These are phyloP conservation scores for Leucocoprinus leucothites DNA, from an alignment of 768 basidiomycete species.

Conservation along the genomic window DNA sequence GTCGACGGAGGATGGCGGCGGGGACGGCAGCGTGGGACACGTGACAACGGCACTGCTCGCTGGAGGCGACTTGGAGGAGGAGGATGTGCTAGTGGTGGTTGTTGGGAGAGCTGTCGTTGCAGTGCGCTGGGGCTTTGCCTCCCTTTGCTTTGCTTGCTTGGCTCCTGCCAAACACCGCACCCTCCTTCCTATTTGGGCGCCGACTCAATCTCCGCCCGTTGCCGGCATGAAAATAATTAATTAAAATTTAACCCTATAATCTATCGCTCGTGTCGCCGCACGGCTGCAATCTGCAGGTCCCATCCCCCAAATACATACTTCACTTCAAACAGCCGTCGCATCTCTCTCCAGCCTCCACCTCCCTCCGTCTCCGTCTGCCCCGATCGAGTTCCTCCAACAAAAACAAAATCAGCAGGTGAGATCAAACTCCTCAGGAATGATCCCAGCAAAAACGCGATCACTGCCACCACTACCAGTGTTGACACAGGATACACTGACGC, in stretches of 20 bases:
- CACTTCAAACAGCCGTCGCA: slow-evolving; percentile 76
- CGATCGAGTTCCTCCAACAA: slow-evolving; percentile 47
- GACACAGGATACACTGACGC: slow-evolving; percentile 35
- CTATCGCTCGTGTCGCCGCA: slow-evolving; percentile 57
- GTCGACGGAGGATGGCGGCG: background rate
- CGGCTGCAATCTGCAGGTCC: slow-evolving; percentile 86
- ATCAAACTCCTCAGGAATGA: slow-evolving; percentile 86
- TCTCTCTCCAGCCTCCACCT: slow-evolving; percentile 75
- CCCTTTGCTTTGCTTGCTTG: slow-evolving; percentile 10
- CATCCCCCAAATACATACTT: slow-evolving; percentile 81
- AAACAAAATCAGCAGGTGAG: slow-evolving; percentile 88
- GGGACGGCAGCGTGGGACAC: background rate
- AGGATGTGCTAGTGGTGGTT: slow-evolving; percentile 4
- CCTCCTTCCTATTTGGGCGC: slow-evolving; percentile 10
- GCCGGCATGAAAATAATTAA: slow-evolving; percentile 4
- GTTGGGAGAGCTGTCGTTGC: slow-evolving; percentile 11
- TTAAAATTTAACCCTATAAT: slow-evolving; percentile 13
- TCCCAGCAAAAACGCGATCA: slow-evolving; percentile 90
- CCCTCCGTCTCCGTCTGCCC: slow-evolving; percentile 54
- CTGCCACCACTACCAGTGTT: slow-evolving; percentile 69
- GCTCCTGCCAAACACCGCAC: slow-evolving; percentile 13
- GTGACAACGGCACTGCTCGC: slow-evolving; percentile 6
- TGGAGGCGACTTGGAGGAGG: slow-evolving; percentile 1
- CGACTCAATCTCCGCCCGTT: slow-evolving; percentile 27
- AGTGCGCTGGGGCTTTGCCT: slow-evolving; percentile 11